Base-by-base conservation (phyloP, 108 stramenopile genomes). In the Fistulifera pelliculosa region DNA sequence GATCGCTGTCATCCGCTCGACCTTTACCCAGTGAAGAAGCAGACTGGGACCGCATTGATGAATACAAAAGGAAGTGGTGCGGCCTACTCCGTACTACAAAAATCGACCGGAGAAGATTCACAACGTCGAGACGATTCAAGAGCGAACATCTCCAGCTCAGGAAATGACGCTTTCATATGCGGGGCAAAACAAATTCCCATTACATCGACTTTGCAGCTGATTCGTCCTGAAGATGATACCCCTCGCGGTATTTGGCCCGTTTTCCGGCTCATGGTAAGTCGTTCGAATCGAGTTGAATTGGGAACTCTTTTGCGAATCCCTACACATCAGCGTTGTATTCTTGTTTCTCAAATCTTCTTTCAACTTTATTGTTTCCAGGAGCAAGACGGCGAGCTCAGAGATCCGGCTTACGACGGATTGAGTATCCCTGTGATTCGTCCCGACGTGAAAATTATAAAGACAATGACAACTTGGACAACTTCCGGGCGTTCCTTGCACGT, bases 261-360 rank as follows among this genome's bases (percentile, higher is more conserved):
- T 2, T 93, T 88, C 73, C 82, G 90, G 4, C 67, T 93, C 56
- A 83, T 93, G 90, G 85, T 87, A 61, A 59, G 86, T 58, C 19
- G 27, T 8, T 52, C 31, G 38, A 54, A 26, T 0, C 18, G 23
- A 16, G 49, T 44, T 51, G 53, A 12, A 44, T 38, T 16, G 27
- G n/a, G n/a, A n/a, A n/a, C n/a, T n/a, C n/a, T n/a, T n/a, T n/a
- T n/a, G n/a, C n/a, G n/a, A n/a, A n/a, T n/a, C n/a, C n/a, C n/a
- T n/a, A n/a, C n/a, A n/a, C n/a, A n/a, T n/a, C n/a, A n/a, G n/a
- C n/a, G n/a, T n/a, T n/a, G n/a, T n/a, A n/a, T n/a, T 59, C 26
- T 38, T 2, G 15, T 47, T 47, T 51, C 27, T 38, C 2, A 45
- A 4, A 39, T 35, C 10, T 6, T 11, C 66, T 1, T 18, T 27